Percentiles rank a stretch among this genome's conserved stretches.
Conservation (phyloP, 257 asterid species). For the Schizonepeta tenuifolia region DNA sequence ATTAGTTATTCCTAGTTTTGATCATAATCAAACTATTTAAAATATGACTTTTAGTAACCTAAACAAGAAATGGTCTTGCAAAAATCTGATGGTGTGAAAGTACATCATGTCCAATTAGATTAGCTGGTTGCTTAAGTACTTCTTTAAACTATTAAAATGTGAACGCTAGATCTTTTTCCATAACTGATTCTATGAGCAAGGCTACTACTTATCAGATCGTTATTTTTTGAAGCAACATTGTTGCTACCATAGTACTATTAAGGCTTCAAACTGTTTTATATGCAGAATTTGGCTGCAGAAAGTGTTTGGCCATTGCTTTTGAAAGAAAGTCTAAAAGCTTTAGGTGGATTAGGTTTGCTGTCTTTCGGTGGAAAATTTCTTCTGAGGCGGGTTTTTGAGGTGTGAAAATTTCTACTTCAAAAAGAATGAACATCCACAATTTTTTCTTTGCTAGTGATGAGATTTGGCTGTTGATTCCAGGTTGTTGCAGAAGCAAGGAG, state of each 20-base stretch:
- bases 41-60: background rate
- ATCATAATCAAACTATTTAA: background rate
- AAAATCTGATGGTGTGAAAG: no score
- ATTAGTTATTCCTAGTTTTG: no score
- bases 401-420: constrained; percentile 38
- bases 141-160: background rate
- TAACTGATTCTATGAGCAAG: constrained; percentile 10
- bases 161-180: background rate
- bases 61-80: constrained; percentile 1
- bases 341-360: constrained; percentile 86
- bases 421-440: constrained; percentile 21
- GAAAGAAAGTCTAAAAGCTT: constrained; percentile 91
- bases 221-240: constrained; percentile 24
- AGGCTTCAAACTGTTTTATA: constrained; percentile 34
- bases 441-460: constrained; percentile 20
- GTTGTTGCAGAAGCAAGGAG: constrained; percentile 98
- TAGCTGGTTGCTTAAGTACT: background rate
- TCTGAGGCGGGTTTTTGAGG: constrained; percentile 94
- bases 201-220: constrained; percentile 14
- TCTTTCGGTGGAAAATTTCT: constrained; percentile 93
- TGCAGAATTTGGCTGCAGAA: constrained; percentile 78
- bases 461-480: constrained; percentile 52
- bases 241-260: constrained; percentile 34
- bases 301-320: constrained; percentile 95
- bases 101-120: background rate